Evolutionary conservation across 2,329 filamentous ascomycete genomes (phyloP).

Genomic region (Pestalotiopsis sp.): DNA sequence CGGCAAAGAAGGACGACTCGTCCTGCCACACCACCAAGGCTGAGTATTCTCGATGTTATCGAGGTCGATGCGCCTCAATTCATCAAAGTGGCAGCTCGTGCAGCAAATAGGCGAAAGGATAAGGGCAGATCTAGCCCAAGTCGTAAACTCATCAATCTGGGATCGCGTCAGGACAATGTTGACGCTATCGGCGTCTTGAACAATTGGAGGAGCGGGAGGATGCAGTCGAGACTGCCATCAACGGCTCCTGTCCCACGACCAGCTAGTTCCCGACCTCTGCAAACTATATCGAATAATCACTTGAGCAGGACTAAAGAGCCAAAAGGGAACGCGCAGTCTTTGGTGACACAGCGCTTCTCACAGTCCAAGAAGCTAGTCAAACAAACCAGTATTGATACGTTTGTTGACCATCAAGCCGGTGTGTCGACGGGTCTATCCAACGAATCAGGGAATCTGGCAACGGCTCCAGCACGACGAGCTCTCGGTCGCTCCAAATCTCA

Average conservation of each 20-base stretch:
- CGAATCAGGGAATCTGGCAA: neutral
- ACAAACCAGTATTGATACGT: constrained; percentile 30
- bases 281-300: constrained; percentile 23
- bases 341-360: constrained; percentile 24
- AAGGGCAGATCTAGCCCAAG: constrained; percentile 56
- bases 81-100: constrained; percentile 61
- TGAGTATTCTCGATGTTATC: constrained; percentile 63
- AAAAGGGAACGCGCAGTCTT: constrained; percentile 11
- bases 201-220: constrained; percentile 56
- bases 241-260: constrained; percentile 25
- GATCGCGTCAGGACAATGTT: constrained; percentile 59
- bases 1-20: constrained; percentile 12
- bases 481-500: constrained; percentile 15
- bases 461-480: constrained; percentile 10
- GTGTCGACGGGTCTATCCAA: neutral
- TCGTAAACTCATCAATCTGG: constrained; percentile 60
- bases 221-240: constrained; percentile 41
- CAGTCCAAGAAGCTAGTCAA: constrained; percentile 26
- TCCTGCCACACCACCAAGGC: constrained; percentile 37
- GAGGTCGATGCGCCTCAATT: constrained; percentile 55
- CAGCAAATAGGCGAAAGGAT: constrained; percentile 45
- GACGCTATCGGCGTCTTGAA: constrained; percentile 54
- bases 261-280: constrained; percentile 18
- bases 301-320: constrained; percentile 4
- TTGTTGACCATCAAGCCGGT: constrained; percentile 25